phyloP scores from a whole-genome alignment of 768 basidiomycete genomes.

The Chiua virens region DNA sequence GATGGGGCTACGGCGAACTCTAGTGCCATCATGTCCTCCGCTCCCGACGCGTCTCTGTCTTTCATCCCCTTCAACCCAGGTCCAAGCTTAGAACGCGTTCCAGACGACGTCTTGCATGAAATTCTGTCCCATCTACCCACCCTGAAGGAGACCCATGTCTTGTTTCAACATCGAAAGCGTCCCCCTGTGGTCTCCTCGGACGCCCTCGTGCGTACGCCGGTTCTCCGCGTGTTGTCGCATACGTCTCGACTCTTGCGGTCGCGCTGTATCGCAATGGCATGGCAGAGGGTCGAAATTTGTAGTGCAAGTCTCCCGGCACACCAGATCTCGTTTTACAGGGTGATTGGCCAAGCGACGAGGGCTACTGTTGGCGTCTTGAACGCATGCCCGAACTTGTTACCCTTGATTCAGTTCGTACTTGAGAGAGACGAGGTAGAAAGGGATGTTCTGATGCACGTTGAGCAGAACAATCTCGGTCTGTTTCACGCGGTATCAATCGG shows the following conservation, averaged over 20 bases:
- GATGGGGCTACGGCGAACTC: too few relatives aligned
- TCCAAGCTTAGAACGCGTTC: slow-evolving; percentile 6
- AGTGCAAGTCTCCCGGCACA: background rate
- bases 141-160: background rate
- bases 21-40: too few relatives aligned
- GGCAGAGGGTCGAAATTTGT: slow-evolving; percentile 8
- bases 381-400: slow-evolving; percentile 1
- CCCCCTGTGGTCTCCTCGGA: background rate
- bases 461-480: slow-evolving; percentile 1
- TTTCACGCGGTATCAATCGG: background rate
- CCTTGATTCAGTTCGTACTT: slow-evolving; percentile 4
- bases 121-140: slow-evolving; percentile 12
- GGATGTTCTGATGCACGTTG: background rate
- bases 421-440: too few relatives aligned
- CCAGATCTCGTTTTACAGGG: background rate
- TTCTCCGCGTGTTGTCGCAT: slow-evolving; percentile 4
- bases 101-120: slow-evolving; percentile 12
- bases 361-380: background rate
- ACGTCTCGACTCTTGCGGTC: slow-evolving; percentile 8
- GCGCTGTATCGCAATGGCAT: slow-evolving; percentile 14
- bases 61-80: background rate
- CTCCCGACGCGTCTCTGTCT: too few relatives aligned
- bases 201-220: background rate
- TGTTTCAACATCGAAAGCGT: background rate
- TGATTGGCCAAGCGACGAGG: background rate